These are phyloP conservation scores for Lophium mytilinum DNA, from an alignment of 495 filamentous ascomycete genomes.

Conservation along the genomic window DNA sequence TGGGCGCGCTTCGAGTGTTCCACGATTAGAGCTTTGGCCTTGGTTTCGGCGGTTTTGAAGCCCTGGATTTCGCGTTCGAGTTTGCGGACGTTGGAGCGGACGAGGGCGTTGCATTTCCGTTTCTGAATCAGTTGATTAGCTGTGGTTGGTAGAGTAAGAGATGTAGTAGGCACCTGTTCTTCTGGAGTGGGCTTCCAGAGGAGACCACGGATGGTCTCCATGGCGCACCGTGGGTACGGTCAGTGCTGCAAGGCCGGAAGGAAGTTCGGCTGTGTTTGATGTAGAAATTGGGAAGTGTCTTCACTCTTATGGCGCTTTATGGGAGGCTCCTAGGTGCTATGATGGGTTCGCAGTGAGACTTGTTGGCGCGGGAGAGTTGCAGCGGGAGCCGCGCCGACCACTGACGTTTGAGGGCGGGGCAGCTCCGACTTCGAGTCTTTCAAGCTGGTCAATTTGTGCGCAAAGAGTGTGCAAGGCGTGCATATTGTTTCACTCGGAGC, in stretches of 20 bases:
- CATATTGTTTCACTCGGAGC: too few species aligned
- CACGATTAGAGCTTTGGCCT: slow-evolving; percentile 79
- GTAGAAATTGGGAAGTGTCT: neutral
- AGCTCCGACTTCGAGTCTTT: too few species aligned
- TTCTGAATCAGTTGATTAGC: slow-evolving; percentile 45
- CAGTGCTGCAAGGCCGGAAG: too few species aligned
- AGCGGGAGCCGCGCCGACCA: too few species aligned
- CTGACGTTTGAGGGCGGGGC: too few species aligned
- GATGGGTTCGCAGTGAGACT: too few species aligned
- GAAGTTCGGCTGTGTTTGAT: neutral
- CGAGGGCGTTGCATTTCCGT: slow-evolving; percentile 89
- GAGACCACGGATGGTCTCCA: slow-evolving; percentile 80
- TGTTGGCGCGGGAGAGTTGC: too few species aligned
- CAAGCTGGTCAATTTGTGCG: too few species aligned
- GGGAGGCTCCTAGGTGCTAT: too few species aligned
- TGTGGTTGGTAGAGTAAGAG: neutral
- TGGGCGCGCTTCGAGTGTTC: slow-evolving; percentile 69
- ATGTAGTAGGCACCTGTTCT: slow-evolving; percentile 54
- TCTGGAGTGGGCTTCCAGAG: slow-evolving; percentile 92
- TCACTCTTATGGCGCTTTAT: too few species aligned
- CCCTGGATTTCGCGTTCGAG: slow-evolving; percentile 84
- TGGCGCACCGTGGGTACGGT: slow-evolving; percentile 34
- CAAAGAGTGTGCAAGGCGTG: too few species aligned
- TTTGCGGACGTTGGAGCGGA: slow-evolving; percentile 85
- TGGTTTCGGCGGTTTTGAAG: slow-evolving; percentile 66